Percentiles rank a stretch among this genome's conserved stretches.
These are phyloP conservation scores for Hygrophila difformis DNA, from an alignment of 257 asterid genomes.

Conservation along the genomic window DNA sequence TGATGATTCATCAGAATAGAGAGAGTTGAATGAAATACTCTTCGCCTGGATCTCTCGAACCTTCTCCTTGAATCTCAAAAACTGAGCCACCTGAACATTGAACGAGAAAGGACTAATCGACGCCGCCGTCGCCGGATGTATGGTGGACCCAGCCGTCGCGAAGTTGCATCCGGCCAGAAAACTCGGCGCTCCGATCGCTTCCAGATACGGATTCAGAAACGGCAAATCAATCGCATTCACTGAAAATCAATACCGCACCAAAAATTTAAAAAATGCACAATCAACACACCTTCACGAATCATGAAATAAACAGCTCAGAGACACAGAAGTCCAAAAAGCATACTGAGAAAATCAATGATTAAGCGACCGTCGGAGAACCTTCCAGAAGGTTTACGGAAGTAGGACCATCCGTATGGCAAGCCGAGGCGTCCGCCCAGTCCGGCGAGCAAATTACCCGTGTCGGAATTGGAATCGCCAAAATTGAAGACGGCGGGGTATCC, in stretches of 20 bases:
- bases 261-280: too few species aligned
- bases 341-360: constrained; percentile 69
- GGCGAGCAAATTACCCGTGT: constrained; percentile 75
- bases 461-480: constrained; percentile 96
- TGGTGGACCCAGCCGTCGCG: constrained; percentile 55
- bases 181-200: constrained; percentile 59
- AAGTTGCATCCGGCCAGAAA: constrained; percentile 77
- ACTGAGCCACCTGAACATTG: constrained; percentile 41
- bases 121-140: constrained; percentile 46
- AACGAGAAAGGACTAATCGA: constrained; percentile 76
- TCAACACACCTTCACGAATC: not conserved
- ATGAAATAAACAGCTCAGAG: not conserved
- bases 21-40: constrained; percentile 20
- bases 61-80: constrained; percentile 73
- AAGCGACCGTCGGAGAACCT: constrained; percentile 87
- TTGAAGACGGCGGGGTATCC: constrained; percentile 86
- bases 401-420: constrained; percentile 72
- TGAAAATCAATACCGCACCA: constrained; percentile 10
- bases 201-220: constrained; percentile 72
- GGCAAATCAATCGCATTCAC: constrained; percentile 95
- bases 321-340: too few species aligned
- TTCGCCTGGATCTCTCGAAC: constrained; percentile 55
- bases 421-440: constrained; percentile 52
- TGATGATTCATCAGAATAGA: too few species aligned
- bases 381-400: constrained; percentile 82